These are phyloP conservation scores for Pestalotiopsis sp. DNA, from an alignment of 2,329 filamentous ascomycete species.

Conservation along the genomic window DNA sequence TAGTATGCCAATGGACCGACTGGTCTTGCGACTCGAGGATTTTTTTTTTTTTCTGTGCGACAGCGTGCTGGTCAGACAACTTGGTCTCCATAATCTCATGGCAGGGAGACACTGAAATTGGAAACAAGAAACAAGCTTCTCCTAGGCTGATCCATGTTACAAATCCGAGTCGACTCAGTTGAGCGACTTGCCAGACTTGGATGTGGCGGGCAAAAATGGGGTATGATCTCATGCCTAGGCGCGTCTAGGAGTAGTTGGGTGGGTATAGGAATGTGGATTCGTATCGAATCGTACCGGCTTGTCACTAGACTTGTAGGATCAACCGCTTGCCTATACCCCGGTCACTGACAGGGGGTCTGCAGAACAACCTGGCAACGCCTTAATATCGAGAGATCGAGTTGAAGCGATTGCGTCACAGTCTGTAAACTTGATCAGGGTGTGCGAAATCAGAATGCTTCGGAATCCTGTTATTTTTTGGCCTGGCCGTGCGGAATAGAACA, in stretches of 20 bases:
- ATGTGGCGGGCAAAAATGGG: not conserved
- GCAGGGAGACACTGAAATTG: not conserved
- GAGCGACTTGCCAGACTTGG: not conserved
- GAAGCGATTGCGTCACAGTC: constrained; percentile 10
- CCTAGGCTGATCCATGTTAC: not conserved
- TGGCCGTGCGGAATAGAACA: constrained; percentile 9
- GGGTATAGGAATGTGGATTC: not conserved
- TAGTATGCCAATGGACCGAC: not conserved
- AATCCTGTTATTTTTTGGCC: not conserved
- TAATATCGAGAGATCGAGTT: not conserved
- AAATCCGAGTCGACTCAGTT: not conserved
- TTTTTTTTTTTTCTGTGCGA: too few relatives aligned
- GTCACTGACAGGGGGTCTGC: not conserved
- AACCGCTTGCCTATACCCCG: not conserved
- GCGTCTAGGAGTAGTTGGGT: not conserved
- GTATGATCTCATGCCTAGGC: constrained; percentile 10
- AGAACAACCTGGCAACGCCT: not conserved
- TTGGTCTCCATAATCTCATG: not conserved
- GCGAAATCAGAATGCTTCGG: not conserved
- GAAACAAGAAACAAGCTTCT: not conserved
- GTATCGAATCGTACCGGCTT: not conserved
- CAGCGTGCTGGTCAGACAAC: not conserved
- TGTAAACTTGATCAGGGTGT: not conserved
- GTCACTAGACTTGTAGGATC: constrained; percentile 1
- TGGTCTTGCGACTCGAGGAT: not conserved